Evolutionary conservation across 176 grass and related monocot genomes (phyloP).

Genomic region (Triticum urartu): DNA sequence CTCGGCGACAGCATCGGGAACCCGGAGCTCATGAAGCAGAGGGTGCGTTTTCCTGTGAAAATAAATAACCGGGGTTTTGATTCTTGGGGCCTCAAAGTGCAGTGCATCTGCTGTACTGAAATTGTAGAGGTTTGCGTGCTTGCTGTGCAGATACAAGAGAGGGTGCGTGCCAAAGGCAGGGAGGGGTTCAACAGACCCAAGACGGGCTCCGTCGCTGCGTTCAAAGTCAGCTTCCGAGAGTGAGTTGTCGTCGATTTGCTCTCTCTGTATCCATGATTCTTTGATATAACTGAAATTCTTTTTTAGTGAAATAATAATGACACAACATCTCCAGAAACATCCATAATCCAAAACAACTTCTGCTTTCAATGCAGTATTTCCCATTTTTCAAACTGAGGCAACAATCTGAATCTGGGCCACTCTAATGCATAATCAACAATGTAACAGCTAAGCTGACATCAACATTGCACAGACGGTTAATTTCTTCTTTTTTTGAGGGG

Average conservation of each 20-base stretch:
- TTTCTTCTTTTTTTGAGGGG: not conserved
- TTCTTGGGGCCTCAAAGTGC: not conserved
- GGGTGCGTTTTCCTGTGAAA: slow-evolving; percentile 31
- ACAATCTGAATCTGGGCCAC: not conserved
- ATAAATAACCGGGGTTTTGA: not conserved
- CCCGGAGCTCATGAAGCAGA: slow-evolving; percentile 90
- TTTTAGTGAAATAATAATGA: not conserved
- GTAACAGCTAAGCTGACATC: not conserved
- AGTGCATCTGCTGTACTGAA: not conserved
- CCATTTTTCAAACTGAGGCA: not conserved
- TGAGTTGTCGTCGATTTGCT: slow-evolving; percentile 31
- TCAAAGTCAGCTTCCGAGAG: slow-evolving; percentile 96
- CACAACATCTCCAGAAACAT: not conserved
- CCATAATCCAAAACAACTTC: not conserved
- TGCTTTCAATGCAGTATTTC: not conserved
- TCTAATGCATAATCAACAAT: not conserved
- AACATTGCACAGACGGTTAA: not conserved
- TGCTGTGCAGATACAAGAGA: slow-evolving; percentile 69
- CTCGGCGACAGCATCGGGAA: slow-evolving; percentile 94
- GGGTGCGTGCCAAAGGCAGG: slow-evolving; percentile 72
- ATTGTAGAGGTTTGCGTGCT: not conserved
- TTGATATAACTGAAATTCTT: not conserved
- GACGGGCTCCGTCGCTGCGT: slow-evolving; percentile 71
- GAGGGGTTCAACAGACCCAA: slow-evolving; percentile 64
- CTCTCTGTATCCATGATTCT: not conserved